Conservation (phyloP, 2,329 filamentous ascomycete species). For the Penicillium brevicompactum region DNA sequence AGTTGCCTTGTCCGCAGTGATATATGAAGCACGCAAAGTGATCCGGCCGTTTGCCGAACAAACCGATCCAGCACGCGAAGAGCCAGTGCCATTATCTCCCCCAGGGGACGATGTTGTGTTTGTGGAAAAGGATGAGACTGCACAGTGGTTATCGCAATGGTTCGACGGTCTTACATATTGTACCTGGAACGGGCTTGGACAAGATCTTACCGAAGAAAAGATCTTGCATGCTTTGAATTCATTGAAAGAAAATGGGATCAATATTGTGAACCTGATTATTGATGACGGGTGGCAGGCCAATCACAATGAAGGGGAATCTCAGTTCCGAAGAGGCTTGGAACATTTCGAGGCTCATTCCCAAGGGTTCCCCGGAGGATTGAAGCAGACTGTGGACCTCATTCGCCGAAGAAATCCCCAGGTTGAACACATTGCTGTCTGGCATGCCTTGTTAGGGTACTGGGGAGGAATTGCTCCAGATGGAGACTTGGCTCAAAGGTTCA, state of each 20-base stretch:
- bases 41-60: slow-evolving; percentile 41
- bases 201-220: slow-evolving; percentile 77
- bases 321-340: slow-evolving; percentile 65
- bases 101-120: slow-evolving; percentile 44
- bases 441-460: slow-evolving; percentile 87
- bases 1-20: slow-evolving; percentile 73
- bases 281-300: slow-evolving; percentile 96
- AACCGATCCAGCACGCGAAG: slow-evolving; percentile 12
- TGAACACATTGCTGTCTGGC: slow-evolving; percentile 89
- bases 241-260: slow-evolving; percentile 71
- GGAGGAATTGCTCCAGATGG: slow-evolving; percentile 78
- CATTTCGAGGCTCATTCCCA: slow-evolving; percentile 82
- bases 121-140: slow-evolving; percentile 45
- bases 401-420: slow-evolving; percentile 70
- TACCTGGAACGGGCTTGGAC: slow-evolving; percentile 93
- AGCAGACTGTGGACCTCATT: slow-evolving; percentile 69
- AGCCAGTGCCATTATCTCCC: slow-evolving; percentile 32
- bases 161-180: slow-evolving; percentile 93
- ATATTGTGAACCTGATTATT: slow-evolving; percentile 84
- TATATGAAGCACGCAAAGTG: slow-evolving; percentile 81
- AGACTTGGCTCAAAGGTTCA: slow-evolving; percentile 74
- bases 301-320: slow-evolving; percentile 55
- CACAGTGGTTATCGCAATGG: slow-evolving; percentile 79
- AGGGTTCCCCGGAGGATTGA: slow-evolving; percentile 79
- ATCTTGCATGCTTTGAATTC: slow-evolving; percentile 73